phyloP scores from a whole-genome alignment of 83 land plant species.

The Picea abies region DNA sequence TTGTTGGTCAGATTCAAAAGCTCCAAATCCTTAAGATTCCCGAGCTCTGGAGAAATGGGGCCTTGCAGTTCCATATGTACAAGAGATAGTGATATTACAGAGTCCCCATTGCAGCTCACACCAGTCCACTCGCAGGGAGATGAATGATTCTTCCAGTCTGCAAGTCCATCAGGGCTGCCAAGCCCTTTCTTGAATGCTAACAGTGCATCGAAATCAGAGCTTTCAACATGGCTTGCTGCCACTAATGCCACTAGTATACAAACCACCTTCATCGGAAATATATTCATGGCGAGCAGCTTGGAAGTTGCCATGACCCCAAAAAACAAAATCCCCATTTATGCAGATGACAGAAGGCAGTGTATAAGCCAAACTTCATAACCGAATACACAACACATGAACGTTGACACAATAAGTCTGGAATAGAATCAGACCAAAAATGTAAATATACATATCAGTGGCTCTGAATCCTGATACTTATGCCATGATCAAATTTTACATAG shows the following conservation, averaged over 20 bases:
- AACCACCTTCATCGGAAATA: background rate
- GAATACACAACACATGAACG: background rate
- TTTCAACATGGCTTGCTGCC: background rate
- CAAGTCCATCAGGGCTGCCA: background rate
- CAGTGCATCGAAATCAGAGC: conserved; percentile 6
- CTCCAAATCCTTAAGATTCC: background rate
- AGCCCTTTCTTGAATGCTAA: conserved; percentile 10
- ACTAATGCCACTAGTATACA: background rate
- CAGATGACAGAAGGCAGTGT: background rate
- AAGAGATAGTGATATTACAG: conserved; percentile 12
- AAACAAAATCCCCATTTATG: background rate
- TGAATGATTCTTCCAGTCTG: conserved; percentile 1
- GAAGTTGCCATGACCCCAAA: conserved; percentile 1
- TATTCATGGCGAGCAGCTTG: background rate
- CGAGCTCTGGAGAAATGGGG: conserved; percentile 8
- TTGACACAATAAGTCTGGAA: too few species aligned
- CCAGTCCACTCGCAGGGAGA: conserved; percentile 19
- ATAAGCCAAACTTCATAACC: background rate
- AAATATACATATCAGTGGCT: too few species aligned
- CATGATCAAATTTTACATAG: background rate
- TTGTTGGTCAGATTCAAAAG: conserved; percentile 20
- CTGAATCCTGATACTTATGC: background rate
- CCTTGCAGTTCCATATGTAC: conserved; percentile 10
- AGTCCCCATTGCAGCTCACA: background rate
- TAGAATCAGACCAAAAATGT: too few species aligned